Evolutionary conservation across 2,329 filamentous ascomycete genomes (phyloP).

Genomic region (Stemphylium lycopersici): DNA sequence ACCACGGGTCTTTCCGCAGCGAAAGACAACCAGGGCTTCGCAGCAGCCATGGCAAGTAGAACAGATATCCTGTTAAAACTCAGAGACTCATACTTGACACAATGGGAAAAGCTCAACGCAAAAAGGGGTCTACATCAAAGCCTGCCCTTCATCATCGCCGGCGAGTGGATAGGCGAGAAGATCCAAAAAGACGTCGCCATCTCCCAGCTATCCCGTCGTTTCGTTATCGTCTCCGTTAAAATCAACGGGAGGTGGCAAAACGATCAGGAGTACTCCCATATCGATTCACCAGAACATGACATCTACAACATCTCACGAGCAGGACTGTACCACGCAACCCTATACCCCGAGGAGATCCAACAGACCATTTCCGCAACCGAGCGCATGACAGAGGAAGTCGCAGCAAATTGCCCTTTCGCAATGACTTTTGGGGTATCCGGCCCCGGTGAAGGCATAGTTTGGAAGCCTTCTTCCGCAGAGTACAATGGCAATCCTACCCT

Average conservation of each 20-base stretch:
- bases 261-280: constrained; percentile 1
- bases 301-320: neutral
- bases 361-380: neutral
- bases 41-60: constrained; percentile 26
- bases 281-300: neutral
- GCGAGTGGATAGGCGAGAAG: constrained; percentile 39
- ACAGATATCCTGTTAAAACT: constrained; percentile 19
- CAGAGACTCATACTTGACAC: constrained; percentile 23
- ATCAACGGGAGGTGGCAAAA: constrained; percentile 36
- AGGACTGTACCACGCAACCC: neutral
- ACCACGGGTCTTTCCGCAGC: constrained; percentile 18
- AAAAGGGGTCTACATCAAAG: neutral
- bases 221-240: constrained; percentile 37
- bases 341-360: neutral
- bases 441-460: neutral
- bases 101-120: constrained; percentile 29
- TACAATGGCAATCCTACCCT: neutral
- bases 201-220: constrained; percentile 28
- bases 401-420: neutral
- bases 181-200: constrained; percentile 34
- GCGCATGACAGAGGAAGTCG: neutral
- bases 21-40: constrained; percentile 37
- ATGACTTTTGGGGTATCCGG: neutral
- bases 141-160: constrained; percentile 33
- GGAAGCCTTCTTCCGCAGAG: neutral